Evolutionary conservation across 192 early-diverging fungal genomes (phyloP), one percentile per base, ranked within the genome.

Genomic region (Geranomyces variabilis): DNA sequence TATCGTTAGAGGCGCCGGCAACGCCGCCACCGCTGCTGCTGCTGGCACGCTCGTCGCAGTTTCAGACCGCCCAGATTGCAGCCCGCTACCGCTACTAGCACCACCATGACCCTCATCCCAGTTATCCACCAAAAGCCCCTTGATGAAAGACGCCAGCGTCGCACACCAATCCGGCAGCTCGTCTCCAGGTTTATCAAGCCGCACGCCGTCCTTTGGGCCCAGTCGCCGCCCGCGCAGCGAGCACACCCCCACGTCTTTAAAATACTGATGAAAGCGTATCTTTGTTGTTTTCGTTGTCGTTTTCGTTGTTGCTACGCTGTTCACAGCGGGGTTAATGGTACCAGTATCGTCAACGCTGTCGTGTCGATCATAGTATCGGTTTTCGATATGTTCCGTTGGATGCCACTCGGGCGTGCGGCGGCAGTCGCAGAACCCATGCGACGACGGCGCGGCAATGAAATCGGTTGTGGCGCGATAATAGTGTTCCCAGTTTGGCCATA

Each of bases 221-320:
- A 41, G 10, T 10, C 36, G 36, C 5, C 51, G 51, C 7, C 58
- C 58, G 29, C 58, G 58, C 17, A 60, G 22, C 21, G 58, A 60
- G 19, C 58, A 60, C 31, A 33, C 31, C 58, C 58, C 58, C 9
- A 60, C 58, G 31, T 60, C 58, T 60, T 60, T 60, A 34, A 60
- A 60, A 28, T 33, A 34, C 58, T 60, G 58, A 34, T 60, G 58
- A 26, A 60, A 60, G 7, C 17, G 21, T 7, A 60, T 28, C 17
- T 17, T 6, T 8, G 58, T 60, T 29, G 24, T 28, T 8, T 17
- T 6, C 29, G 58, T 60, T 29, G 24, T 7, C 58, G 29, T 6
- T 53, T 7, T 10, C 10, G 36, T 41, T 41, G 36, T 41, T 41
- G 36, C 36, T 41, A 7, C 10, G n/a, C n/a, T n/a, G n/a, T n/a